Evolutionary conservation across 352 stramenopile species (phyloP), one percentile per base, ranked within the genome.

Genomic region (Phytophthora quininea): DNA sequence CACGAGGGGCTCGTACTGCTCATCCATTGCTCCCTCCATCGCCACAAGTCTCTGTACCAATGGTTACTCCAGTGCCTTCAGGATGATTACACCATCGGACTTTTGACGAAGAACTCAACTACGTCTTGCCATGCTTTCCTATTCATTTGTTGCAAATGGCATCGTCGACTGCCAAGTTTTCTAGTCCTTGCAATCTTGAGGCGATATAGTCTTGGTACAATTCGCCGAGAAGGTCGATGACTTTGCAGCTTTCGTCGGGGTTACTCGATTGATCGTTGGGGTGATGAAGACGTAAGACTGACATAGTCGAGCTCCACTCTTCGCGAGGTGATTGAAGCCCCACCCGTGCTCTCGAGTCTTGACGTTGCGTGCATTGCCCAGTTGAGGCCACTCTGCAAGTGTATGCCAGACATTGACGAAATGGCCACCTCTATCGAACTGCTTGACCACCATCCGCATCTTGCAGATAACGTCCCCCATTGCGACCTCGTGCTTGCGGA

Each of bases 321-420:
- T 61, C 52, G 19, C 56, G 12, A 9, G 40, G 48, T 11, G 29
- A 33, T 19, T 52, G 5, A 65, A 35, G 11, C 32, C 29, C 62
- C 62, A 70, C 3, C 62, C 62, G 15, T 70, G 56, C 31, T 70
- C 62, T 15, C 50, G 38, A 5, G 62, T 64, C 15, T 40, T 59
- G 12, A 70, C 9, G 24, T 38, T 33, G 19, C 27, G 12, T 53
- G 47, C 47, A 4, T 19, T 37, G 3, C 47, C 54, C 32, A 43
- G 49, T 3, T 12, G 15, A 14, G 55, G 27, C 55, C 55, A 70
- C 3, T 64, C 38, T 15, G 54, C 63, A 55, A 65, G 54, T 2
- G 63, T 51, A 38, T 65, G 48, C 55, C 63, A 70, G 8, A 70
- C 55, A 30, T 70, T 55, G 55, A 70, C 47, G 11, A 58, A 37